Evolutionary conservation across 1,139 yeast species (phyloP).

Genomic region (Petasospora fabianii): DNA sequence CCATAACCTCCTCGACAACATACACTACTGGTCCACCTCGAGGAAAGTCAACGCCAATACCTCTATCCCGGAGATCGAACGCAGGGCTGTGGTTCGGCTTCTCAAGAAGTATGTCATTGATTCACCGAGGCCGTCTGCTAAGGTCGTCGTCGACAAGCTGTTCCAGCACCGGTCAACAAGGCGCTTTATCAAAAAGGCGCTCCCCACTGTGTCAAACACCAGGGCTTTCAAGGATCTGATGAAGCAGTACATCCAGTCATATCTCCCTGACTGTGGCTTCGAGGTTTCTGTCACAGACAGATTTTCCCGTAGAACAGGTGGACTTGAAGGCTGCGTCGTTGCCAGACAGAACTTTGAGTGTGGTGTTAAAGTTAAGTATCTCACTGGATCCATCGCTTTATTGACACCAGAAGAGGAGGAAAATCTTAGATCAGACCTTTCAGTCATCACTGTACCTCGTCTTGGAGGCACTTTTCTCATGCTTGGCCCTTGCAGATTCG

Average conservation of each 20-base stretch:
- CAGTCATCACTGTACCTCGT: conserved; percentile 36
- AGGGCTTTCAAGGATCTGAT: conserved; percentile 21
- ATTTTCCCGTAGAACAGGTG: conserved; percentile 28
- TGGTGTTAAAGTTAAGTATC: conserved; percentile 35
- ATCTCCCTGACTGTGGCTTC: conserved; percentile 36
- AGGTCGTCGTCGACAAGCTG: conserved; percentile 9
- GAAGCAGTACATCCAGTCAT: conserved; percentile 35
- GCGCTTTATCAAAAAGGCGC: background rate
- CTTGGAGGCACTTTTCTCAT: conserved; percentile 36
- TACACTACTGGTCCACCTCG: conserved; percentile 29
- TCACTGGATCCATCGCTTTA: conserved; percentile 38
- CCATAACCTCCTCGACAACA: conserved; percentile 33
- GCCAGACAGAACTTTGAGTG: conserved; percentile 31
- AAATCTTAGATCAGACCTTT: conserved; percentile 35
- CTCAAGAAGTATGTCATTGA: conserved; percentile 21
- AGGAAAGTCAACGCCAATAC: background rate
- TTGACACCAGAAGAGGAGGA: conserved; percentile 34
- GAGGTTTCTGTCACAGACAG: conserved; percentile 42
- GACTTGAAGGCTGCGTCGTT: conserved; percentile 39
- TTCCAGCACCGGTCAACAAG: background rate
- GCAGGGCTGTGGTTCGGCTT: conserved; percentile 15
- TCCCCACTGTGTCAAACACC: background rate
- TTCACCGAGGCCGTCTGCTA: conserved; percentile 12
- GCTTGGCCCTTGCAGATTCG: conserved; percentile 47
- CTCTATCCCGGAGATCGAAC: background rate